Conservation (phyloP, 176 grass and related monocot species). For the Oryza meridionalis region DNA sequence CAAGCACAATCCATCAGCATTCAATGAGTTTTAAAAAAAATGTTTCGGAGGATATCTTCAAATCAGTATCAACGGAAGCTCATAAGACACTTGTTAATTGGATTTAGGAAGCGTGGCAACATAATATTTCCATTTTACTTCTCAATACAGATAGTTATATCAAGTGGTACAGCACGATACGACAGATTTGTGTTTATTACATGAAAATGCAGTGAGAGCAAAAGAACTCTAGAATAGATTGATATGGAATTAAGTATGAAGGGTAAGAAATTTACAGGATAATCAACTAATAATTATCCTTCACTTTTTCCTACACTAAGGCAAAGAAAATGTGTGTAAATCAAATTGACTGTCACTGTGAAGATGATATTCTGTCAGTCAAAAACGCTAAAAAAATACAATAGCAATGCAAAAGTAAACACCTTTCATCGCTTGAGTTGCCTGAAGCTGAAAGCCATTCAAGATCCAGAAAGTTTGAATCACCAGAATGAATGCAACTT, state of each 20-base stretch:
- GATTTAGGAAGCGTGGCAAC: background rate
- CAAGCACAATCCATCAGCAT: conserved; percentile 15
- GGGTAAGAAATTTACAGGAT: background rate
- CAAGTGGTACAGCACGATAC: background rate
- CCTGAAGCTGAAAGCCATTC: conserved; percentile 56
- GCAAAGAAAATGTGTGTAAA: background rate
- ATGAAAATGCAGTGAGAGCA: background rate
- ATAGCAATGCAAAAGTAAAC: background rate
- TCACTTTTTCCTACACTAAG: background rate
- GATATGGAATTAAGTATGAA: background rate
- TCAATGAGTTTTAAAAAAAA: conserved; percentile 31
- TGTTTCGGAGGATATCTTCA: background rate
- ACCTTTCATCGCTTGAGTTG: conserved; percentile 56
- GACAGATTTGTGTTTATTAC: conserved; percentile 11
- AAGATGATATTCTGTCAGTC: conserved; percentile 8
- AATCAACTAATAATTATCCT: conserved; percentile 5
- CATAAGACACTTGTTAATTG: background rate
- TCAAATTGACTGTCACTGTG: conserved; percentile 6
- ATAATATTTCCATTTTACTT: conserved; percentile 30
- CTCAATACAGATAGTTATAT: background rate
- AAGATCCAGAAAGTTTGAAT: conserved; percentile 61
- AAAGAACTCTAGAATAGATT: background rate
- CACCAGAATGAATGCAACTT: conserved; percentile 34
- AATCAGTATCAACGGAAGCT: conserved; percentile 25
- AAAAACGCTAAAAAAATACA: background rate